Base-by-base conservation (phyloP, 371 early-diverging fungal species). In the Circinella umbellata region DNA sequence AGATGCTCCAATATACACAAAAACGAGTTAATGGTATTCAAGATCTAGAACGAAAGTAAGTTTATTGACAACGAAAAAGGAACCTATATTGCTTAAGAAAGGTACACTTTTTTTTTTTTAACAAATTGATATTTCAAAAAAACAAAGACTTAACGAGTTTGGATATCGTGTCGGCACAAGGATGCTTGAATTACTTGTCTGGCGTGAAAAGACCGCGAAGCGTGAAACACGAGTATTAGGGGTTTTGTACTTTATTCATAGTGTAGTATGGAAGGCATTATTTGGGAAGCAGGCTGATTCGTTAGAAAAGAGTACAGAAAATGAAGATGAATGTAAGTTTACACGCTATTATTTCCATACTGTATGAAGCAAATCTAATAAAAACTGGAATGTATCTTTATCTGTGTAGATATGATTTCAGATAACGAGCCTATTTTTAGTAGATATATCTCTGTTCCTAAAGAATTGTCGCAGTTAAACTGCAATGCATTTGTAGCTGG, bases 211-310 rank as follows among this genome's bases (percentile, higher is more conserved):
- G 77, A 90, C 79, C 55, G 87, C 89, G 36, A 94, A 94, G 69
- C 88, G 99, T 38, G 98, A 98, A 72, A 96, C 89, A 9, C 85
- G 92, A 11, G 91, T 97, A 37, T 83, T 97, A 27, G 90, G 92
- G 17, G 89, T 94, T 15, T 87, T 98, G 18, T 91, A 92, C 62
- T 98, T 95, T 74, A 94, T 98, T 69, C 93, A 97, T 77, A 92
- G 94, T 1, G 92, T 90, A 4, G 88, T 98, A 18, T 98, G 98
- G 98, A 95, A 95, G 69, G 78, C 86, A 1, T 76, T 98, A 70
- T 98, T 98, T 86, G 97, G 95, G 61, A 97, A 96, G 75, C 89
- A 88, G 69, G 98, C 98, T 6, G 97, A 98, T 82, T 93, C 98
- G 46, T 83, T 96, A 49, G 97, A 96, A 73, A 94, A 93, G 75